A percentile compares a stretch with the other conserved stretches of the same genome.
Evolutionary conservation across 108 stramenopile genomes (phyloP).

Genomic region (Cyclostephanos tholiformis): DNA sequence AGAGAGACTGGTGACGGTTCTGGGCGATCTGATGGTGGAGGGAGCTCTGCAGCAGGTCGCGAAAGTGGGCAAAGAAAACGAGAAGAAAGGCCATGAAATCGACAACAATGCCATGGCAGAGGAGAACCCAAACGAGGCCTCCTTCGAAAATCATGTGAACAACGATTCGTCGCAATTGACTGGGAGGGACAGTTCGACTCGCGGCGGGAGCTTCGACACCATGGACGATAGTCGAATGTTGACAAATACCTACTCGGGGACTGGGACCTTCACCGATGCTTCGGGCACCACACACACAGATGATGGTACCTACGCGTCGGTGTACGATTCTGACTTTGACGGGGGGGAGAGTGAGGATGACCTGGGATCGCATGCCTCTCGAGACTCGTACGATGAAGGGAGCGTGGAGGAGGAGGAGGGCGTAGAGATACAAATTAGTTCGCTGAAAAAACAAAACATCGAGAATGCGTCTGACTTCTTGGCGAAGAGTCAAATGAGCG

Average conservation of each 20-base stretch:
- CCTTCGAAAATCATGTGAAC: conserved; percentile 12
- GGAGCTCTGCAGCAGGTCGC: conserved; percentile 5
- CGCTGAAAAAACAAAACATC: conserved; percentile 53
- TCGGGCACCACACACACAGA: conserved; percentile 29
- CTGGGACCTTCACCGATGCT: conserved; percentile 32
- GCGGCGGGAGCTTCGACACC: conserved; percentile 10
- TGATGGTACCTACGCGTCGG: conserved; percentile 24
- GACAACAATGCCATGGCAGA: neutral
- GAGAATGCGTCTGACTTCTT: conserved; percentile 49
- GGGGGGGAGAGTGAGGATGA: conserved; percentile 26
- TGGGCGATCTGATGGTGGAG: conserved; percentile 47
- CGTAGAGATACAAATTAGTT: conserved; percentile 46
- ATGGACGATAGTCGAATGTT: conserved; percentile 28
- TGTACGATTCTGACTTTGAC: conserved; percentile 14
- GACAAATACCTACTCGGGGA: conserved; percentile 41
- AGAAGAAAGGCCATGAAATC: conserved; percentile 8
- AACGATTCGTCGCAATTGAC: conserved; percentile 13
- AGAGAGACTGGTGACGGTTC: conserved; percentile 41
- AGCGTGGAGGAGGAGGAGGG: conserved; percentile 41
- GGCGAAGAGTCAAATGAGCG: conserved; percentile 62
- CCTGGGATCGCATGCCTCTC: conserved; percentile 3
- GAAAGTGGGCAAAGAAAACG: conserved; percentile 8
- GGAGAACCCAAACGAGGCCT: conserved; percentile 7
- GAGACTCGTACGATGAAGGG: conserved; percentile 18
- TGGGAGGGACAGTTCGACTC: neutral